These are phyloP conservation scores for Petunia hybrid DNA, from an alignment of 305 asterid genomes.

Conservation along the genomic window DNA sequence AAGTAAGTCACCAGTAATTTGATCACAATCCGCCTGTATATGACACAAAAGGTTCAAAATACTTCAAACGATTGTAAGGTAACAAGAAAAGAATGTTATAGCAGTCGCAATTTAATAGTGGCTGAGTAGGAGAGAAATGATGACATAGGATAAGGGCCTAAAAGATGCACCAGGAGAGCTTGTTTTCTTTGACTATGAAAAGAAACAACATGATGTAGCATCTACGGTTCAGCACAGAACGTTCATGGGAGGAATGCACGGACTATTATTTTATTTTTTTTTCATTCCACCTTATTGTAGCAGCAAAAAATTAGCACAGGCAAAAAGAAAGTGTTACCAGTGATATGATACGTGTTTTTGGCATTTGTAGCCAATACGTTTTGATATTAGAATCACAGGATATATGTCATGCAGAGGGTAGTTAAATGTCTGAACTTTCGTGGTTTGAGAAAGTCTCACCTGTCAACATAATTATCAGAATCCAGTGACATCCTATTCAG, in stretches of 20 bases:
- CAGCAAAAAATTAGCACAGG: conserved; percentile 18
- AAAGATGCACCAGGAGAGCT: neutral
- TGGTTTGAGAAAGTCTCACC: conserved; percentile 53
- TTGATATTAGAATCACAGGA: neutral
- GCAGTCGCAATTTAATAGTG: conserved; percentile 1
- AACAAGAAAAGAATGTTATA: neutral
- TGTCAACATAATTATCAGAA: conserved; percentile 95
- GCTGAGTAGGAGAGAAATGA: conserved; percentile 16
- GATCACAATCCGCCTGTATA: conserved; percentile 92
- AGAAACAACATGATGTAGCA: conserved; percentile 13
- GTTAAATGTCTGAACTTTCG: neutral
- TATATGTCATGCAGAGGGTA: neutral
- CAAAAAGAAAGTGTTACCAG: neutral
- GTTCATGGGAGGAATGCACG: conserved; percentile 12
- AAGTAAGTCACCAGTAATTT: conserved; percentile 92
- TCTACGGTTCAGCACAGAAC: conserved; percentile 2
- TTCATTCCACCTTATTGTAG: neutral
- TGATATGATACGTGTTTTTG: neutral
- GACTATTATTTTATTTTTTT: neutral
- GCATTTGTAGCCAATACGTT: conserved; percentile 2
- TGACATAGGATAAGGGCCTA: conserved; percentile 3
- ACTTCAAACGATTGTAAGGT: conserved; percentile 21
- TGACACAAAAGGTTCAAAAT: conserved; percentile 26
- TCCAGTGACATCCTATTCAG: conserved; percentile 98
- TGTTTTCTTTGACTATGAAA: conserved; percentile 3